These are phyloP conservation scores for Globisporangium recalcitrans DNA, from an alignment of 352 stramenopile species.

Conservation along the genomic window DNA sequence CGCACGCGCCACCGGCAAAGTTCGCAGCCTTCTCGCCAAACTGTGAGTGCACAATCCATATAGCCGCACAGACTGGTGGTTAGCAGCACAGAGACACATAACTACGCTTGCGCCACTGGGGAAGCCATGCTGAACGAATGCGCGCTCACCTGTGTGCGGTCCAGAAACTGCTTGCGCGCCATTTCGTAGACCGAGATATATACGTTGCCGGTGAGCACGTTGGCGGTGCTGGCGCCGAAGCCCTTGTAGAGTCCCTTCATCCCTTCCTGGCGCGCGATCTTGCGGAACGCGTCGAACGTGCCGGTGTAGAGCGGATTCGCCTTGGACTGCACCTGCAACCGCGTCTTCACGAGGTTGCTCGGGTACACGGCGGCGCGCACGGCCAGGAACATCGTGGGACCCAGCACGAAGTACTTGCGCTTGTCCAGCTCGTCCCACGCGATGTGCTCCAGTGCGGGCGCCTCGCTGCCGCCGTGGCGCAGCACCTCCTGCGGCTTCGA, in stretches of 20 bases:
- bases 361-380: constrained; percentile 84
- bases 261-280: constrained; percentile 77
- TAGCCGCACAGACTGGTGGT: background rate
- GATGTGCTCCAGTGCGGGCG: constrained; percentile 62
- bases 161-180: constrained; percentile 61
- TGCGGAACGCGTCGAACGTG: constrained; percentile 80
- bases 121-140: constrained; percentile 4
- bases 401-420: constrained; percentile 80
- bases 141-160: constrained; percentile 43
- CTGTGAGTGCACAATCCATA: constrained; percentile 10
- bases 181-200: constrained; percentile 89
- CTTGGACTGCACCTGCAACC: constrained; percentile 80
- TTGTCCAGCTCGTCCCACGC: constrained; percentile 89
- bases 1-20: constrained; percentile 68
- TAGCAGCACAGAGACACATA: background rate
- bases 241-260: constrained; percentile 81
- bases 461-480: background rate
- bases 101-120: background rate
- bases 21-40: constrained; percentile 64
- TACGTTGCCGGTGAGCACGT: constrained; percentile 84
- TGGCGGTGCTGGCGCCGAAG: constrained; percentile 82
- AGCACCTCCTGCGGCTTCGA: background rate
- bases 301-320: constrained; percentile 65
- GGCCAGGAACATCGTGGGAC: constrained; percentile 74
- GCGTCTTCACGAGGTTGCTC: constrained; percentile 86